phyloP scores from a whole-genome alignment of 177 flowering plant genomes.

The Vitis hybrid region DNA sequence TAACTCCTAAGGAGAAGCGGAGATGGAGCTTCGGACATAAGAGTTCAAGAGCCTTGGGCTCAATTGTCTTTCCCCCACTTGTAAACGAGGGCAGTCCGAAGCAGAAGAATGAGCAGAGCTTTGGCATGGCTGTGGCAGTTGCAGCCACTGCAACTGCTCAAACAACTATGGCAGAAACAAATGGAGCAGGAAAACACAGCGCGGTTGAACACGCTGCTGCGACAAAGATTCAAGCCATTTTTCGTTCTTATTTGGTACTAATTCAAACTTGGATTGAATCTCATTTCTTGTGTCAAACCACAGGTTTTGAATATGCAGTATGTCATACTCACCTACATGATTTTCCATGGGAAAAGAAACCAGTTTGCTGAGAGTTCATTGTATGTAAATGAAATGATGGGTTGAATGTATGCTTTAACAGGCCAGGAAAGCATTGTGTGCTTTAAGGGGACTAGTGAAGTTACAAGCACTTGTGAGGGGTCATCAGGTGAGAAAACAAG shows the following conservation, averaged over 20 bases:
- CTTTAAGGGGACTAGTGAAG: slow-evolving; percentile 66
- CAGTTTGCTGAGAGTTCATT: too few species aligned
- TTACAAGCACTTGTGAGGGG: slow-evolving; percentile 79
- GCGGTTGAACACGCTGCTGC: slow-evolving; percentile 49
- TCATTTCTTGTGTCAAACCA: not conserved
- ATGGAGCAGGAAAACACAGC: slow-evolving; percentile 2
- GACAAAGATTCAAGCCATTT: slow-evolving; percentile 59
- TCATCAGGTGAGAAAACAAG: slow-evolving; percentile 68
- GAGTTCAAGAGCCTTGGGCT: slow-evolving; percentile 29
- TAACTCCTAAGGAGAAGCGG: slow-evolving; percentile 37
- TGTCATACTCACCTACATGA: too few species aligned
- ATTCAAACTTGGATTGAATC: not conserved
- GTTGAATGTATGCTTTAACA: slow-evolving; percentile 17
- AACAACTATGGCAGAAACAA: slow-evolving; percentile 20
- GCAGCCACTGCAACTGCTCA: slow-evolving; percentile 29
- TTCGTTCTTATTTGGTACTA: slow-evolving; percentile 61
- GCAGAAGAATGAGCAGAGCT: slow-evolving; percentile 4
- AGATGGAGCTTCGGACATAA: slow-evolving; percentile 66
- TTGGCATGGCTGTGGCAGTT: slow-evolving; percentile 24
- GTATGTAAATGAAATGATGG: too few species aligned
- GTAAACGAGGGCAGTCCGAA: slow-evolving; percentile 5
- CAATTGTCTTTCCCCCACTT: slow-evolving; percentile 16
- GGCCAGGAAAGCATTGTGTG: slow-evolving; percentile 73
- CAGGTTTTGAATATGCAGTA: too few species aligned
- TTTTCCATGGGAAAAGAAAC: too few species aligned